Conservation (phyloP, 768 basidiomycete species). For the Leucocoprinus sp. region DNA sequence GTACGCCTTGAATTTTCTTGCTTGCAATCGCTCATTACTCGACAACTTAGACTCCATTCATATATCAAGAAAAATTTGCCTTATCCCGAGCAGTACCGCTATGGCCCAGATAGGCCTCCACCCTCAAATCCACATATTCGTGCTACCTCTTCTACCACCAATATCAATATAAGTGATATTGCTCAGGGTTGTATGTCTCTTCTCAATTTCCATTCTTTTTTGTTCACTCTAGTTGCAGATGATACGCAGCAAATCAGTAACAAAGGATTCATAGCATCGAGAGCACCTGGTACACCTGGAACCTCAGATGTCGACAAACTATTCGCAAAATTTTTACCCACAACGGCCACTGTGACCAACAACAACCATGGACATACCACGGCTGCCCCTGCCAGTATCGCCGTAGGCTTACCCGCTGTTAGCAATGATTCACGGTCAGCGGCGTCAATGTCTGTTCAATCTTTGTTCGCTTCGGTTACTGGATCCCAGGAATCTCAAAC, state of each 20-base stretch:
- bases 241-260: too few relatives aligned
- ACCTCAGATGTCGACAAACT: slow-evolving; percentile 40
- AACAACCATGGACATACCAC: slow-evolving; percentile 19
- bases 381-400: slow-evolving; percentile 4
- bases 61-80: slow-evolving; percentile 58
- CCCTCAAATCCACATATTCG: slow-evolving; percentile 36
- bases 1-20: slow-evolving; percentile 26
- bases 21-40: not conserved
- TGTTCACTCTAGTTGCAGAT: too few relatives aligned
- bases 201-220: not conserved
- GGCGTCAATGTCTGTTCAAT: slow-evolving; percentile 37
- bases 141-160: not conserved
- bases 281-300: not conserved
- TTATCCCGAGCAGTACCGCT: slow-evolving; percentile 67
- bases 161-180: not conserved
- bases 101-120: slow-evolving; percentile 59
- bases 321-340: slow-evolving; percentile 32
- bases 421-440: slow-evolving; percentile 15
- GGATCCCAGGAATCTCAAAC: slow-evolving; percentile 14
- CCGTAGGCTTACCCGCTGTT: not conserved
- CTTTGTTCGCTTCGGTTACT: slow-evolving; percentile 35
- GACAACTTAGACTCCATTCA: slow-evolving; percentile 42
- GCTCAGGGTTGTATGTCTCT: not conserved
- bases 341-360: slow-evolving; percentile 18
- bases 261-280: not conserved